Base-by-base conservation (phyloP, 2,329 filamentous ascomycete genomes). In the Alternaria arbusti region DNA sequence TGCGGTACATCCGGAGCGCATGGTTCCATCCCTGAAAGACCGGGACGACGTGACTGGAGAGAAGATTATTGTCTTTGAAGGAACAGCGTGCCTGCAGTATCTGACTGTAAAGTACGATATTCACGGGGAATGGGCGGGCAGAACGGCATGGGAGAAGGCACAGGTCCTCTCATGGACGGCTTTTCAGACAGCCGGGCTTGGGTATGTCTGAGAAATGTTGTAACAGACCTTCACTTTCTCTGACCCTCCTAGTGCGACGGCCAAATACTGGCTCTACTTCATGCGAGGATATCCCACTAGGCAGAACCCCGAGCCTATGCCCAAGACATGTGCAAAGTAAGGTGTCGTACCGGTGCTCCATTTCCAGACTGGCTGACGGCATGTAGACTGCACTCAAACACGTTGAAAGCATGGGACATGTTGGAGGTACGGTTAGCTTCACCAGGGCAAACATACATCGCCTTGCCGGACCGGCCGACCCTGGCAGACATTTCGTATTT, bases 81-180 rank as follows among this genome's bases (percentile, higher is more conserved):
- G 77, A 15, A 81, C 79, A 1, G 77, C 78, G 2, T 81, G 78
- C 50, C 63, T 82, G 11, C 72, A 80, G 57, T 81, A 81, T 60
- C 67, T 81, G 2, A 73, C 74, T 2, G 74, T 79, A 5, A 58
- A 73, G 50, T 81, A 72, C 69, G 75, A 83, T 68, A 32, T 3
- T 2, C 63, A 79, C 68, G 71, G 81, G 54, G 40, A 66, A 58
- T 74, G 79, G 75, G 68, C 71, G 60, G 66, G 82, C 36, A 36
- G 70, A 17, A 77, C 69, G 49, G 57, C 76, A 50, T 46, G 56
- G 57, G 69, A 80, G n/a, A 78, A 73, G 65, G 76, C 55, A 6
- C 56, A 57, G 9, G 66, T 82, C 1, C 32, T 76, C 3, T 70
- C 71, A 10, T 81, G 79, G 79, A 77, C 74, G 0, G 73, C 75